Percentiles rank a stretch among this genome's conserved stretches.
Evolutionary conservation across 2,329 filamentous ascomycete species (phyloP).

Genomic region (Polytolypa hystricis): DNA sequence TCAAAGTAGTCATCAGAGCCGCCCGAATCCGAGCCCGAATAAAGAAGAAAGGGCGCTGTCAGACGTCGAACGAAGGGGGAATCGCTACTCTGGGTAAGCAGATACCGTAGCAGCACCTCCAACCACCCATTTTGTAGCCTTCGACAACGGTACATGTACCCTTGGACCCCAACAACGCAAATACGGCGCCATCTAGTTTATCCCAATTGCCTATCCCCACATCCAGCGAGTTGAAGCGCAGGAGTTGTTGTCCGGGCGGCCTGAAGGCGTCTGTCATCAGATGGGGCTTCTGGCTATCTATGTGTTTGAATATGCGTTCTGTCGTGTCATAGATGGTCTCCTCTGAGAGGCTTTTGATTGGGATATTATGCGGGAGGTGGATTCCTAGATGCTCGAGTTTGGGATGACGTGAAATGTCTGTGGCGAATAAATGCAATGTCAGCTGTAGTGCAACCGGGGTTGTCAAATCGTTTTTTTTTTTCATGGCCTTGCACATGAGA

Average conservation of each 20-base stretch:
- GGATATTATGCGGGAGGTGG: slow-evolving; percentile 1
- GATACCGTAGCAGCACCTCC: not conserved
- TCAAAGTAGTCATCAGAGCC: too few relatives aligned
- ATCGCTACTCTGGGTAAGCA: not conserved
- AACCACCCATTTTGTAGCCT: slow-evolving; percentile 1
- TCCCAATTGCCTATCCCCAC: not conserved
- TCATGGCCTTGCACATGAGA: too few relatives aligned
- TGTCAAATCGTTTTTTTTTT: too few relatives aligned
- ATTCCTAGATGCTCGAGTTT: slow-evolving; percentile 1
- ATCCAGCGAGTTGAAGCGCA: not conserved
- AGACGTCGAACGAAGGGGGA: too few relatives aligned
- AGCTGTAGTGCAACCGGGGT: not conserved
- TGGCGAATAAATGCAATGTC: not conserved
- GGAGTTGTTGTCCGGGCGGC: not conserved
- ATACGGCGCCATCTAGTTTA: not conserved
- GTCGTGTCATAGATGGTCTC: not conserved
- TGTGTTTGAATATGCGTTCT: slow-evolving; percentile 1
- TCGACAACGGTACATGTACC: slow-evolving; percentile 3
- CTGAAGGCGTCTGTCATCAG: not conserved
- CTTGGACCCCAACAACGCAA: not conserved
- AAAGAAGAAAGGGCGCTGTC: too few relatives aligned
- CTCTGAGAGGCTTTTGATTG: not conserved
- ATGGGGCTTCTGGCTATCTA: slow-evolving; percentile 1
- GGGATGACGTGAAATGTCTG: slow-evolving; percentile 1
- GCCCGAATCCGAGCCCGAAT: too few relatives aligned